Conservation (phyloP, 257 asterid genomes). For the Buddleja alternifolia region DNA sequence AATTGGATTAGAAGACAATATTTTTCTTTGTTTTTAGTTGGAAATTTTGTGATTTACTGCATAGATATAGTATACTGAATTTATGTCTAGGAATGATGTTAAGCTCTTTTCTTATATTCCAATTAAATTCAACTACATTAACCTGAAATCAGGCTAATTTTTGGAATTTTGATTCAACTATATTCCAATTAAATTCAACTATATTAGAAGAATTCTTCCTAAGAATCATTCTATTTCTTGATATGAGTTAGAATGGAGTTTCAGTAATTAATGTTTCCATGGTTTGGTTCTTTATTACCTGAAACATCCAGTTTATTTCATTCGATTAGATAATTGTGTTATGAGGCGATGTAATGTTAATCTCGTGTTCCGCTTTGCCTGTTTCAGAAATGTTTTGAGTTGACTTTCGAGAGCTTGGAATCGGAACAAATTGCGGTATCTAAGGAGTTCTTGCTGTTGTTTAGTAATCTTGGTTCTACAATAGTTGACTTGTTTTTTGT, state of each 20-base stretch:
- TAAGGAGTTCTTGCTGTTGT: conserved; percentile 51
- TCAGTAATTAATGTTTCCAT: conserved; percentile 1
- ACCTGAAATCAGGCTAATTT: not conserved
- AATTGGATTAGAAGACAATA: not conserved
- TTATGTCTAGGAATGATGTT: not conserved
- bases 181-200: not conserved
- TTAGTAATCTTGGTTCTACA: conserved; percentile 64
- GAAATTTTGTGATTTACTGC: too few relatives aligned
- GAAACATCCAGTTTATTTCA: not conserved
- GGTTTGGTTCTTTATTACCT: not conserved
- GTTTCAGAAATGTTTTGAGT: conserved; percentile 75
- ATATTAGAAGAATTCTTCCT: not conserved
- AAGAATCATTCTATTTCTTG: not conserved
- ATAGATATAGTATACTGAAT: not conserved
- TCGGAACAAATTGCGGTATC: conserved; percentile 40
- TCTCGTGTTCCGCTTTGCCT: conserved; percentile 10
- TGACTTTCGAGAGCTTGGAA: conserved; percentile 43
- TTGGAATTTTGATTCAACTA: not conserved
- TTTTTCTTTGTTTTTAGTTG: conserved; percentile 6
- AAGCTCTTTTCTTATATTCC: not conserved
- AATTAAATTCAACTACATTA: not conserved
- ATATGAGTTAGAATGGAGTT: not conserved
- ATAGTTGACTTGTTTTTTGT: conserved; percentile 74
- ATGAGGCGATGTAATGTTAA: conserved; percentile 21
- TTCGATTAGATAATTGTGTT: not conserved